phyloP scores from a whole-genome alignment of 306 rosid genomes.

The Rosa chinensis region DNA sequence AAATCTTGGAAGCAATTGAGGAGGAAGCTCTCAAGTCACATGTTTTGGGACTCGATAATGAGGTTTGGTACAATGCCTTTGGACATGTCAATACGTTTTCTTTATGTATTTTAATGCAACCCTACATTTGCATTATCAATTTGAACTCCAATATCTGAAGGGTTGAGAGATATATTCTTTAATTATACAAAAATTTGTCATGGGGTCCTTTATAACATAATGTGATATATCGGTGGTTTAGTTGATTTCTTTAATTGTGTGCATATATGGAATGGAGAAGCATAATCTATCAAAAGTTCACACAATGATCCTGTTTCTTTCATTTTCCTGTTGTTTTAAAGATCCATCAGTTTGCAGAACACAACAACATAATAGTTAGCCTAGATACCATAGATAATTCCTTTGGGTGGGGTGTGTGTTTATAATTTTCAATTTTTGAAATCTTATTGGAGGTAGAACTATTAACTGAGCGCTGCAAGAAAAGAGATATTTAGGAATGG shows the following conservation, averaged over 20 bases:
- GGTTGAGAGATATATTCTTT: not conserved
- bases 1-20: slow-evolving; percentile 45
- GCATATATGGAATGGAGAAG: not conserved
- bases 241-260: not conserved
- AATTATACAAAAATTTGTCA: not conserved
- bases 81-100: not conserved
- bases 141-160: not conserved
- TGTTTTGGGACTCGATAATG: slow-evolving; percentile 64
- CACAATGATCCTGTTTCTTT: no score
- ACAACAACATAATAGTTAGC: not conserved
- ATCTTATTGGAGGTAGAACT: not conserved
- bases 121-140: not conserved
- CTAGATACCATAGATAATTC: not conserved
- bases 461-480: not conserved
- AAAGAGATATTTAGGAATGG: not conserved
- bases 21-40: slow-evolving; percentile 84
- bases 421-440: not conserved
- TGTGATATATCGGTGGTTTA: not conserved
- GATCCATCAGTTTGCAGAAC: not conserved
- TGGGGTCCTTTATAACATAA: not conserved
- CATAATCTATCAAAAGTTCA: not conserved
- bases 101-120: not conserved
- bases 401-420: not conserved
- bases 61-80: slow-evolving; percentile 46
- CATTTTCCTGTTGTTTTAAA: not conserved